Conservation (phyloP, 108 stramenopile genomes). For the Aureococcus anophagefferens region DNA sequence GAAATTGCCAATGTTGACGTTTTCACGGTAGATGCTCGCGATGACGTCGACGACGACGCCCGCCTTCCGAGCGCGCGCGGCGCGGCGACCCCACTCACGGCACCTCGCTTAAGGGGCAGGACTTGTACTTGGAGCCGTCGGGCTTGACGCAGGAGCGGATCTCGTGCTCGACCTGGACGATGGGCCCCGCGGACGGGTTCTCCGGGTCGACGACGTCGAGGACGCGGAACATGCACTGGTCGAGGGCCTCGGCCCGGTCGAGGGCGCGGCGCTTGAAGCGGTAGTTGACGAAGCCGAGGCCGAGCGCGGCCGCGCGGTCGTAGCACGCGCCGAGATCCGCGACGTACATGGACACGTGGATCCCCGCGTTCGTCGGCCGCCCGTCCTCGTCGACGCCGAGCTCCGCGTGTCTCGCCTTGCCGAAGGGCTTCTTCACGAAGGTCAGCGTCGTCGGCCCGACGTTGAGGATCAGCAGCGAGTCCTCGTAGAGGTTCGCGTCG, state of each 20-base stretch:
- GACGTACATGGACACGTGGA: constrained; percentile 54
- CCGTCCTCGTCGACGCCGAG: constrained; percentile 35
- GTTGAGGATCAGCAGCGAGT: constrained; percentile 34
- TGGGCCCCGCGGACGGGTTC: constrained; percentile 21
- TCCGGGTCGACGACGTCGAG: constrained; percentile 51
- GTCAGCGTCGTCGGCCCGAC: constrained; percentile 61
- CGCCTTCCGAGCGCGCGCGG: too few relatives aligned
- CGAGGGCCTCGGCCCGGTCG: constrained; percentile 42
- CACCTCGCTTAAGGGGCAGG: constrained; percentile 43
- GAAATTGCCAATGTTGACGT: too few relatives aligned
- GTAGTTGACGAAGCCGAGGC: constrained; percentile 44
- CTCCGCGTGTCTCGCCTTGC: constrained; percentile 41
- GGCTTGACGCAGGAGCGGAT: constrained; percentile 42
- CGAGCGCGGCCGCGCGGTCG: constrained; percentile 25
- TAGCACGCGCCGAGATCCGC: constrained; percentile 29
- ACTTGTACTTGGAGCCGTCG: constrained; percentile 59
- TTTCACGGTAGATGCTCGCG: too few relatives aligned
- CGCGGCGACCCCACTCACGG: too few relatives aligned
- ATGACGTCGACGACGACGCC: too few relatives aligned
- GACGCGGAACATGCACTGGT: constrained; percentile 56
- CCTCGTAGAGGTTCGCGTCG: constrained; percentile 83
- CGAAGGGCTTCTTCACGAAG: constrained; percentile 40
- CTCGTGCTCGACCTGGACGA: constrained; percentile 48
- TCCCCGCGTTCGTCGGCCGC: constrained; percentile 37
- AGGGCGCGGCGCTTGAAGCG: constrained; percentile 49